A percentile compares a stretch with the other conserved stretches of the same genome.
Evolutionary conservation across 139 green algal genomes (phyloP).

Genomic region (Closterium sp.): DNA sequence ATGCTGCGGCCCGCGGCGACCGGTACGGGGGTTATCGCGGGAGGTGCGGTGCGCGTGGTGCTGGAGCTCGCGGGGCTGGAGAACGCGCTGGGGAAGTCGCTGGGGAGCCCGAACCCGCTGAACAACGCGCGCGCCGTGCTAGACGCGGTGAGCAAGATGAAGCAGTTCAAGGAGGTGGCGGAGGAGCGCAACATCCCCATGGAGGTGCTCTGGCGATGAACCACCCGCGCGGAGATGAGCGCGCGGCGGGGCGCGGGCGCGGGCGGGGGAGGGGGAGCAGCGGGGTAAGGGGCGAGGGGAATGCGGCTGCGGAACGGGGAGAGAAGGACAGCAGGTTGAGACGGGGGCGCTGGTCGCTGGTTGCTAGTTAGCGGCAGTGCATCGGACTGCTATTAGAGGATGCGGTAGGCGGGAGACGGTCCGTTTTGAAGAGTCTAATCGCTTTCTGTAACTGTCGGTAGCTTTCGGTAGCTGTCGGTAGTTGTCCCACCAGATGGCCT

Average conservation of each 20-base stretch:
- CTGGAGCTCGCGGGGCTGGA: constrained; percentile 89
- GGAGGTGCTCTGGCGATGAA: constrained; percentile 20
- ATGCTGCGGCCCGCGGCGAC: constrained; percentile 85
- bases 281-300: too few relatives aligned
- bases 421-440: too few relatives aligned
- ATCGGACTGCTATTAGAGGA: too few relatives aligned
- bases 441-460: too few relatives aligned
- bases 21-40: constrained; percentile 84
- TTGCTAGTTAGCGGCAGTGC: too few relatives aligned
- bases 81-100: constrained; percentile 91
- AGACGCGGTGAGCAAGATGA: constrained; percentile 46
- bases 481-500: neutral
- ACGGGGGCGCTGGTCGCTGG: too few relatives aligned
- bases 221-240: neutral
- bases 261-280: too few relatives aligned
- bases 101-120: constrained; percentile 74
- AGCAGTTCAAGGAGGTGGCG: constrained; percentile 44
- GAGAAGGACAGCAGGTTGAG: too few relatives aligned
- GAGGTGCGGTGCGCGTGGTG: constrained; percentile 79
- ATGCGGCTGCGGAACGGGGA: too few relatives aligned
- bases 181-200: constrained; percentile 26
- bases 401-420: too few relatives aligned
- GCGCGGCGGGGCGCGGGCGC: too few relatives aligned
- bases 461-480: too few relatives aligned
- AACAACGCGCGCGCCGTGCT: constrained; percentile 83